Evolutionary conservation across 2,329 filamentous ascomycete species (phyloP).

Genomic region (Paracorniculantispora psalliotae): DNA sequence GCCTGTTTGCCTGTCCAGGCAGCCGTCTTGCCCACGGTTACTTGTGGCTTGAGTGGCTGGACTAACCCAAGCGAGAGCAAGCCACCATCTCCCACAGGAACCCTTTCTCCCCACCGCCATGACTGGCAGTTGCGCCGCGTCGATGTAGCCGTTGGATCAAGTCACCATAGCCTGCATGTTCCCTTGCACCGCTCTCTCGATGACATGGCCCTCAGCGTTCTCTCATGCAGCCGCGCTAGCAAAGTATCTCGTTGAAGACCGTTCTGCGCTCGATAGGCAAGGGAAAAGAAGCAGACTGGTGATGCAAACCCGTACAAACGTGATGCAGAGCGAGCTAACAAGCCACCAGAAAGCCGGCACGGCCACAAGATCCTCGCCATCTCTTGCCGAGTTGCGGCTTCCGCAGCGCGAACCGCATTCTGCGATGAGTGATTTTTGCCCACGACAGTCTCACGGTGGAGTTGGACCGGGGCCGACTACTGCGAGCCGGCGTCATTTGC

Average conservation of each 20-base stretch:
- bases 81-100: slow-evolving; percentile 11
- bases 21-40: not conserved
- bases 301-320: not conserved
- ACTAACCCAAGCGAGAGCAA: slow-evolving; percentile 8
- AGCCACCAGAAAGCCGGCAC: not conserved
- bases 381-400: not conserved
- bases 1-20: not conserved
- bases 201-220: not conserved
- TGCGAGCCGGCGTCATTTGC: not conserved
- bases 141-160: not conserved
- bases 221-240: not conserved
- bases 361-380: not conserved
- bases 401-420: not conserved
- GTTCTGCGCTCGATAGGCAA: not conserved
- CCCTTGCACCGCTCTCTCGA: not conserved
- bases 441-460: slow-evolving; percentile 1
- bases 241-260: not conserved
- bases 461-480: not conserved
- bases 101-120: not conserved
- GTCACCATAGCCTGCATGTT: not conserved
- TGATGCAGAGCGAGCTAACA: slow-evolving; percentile 1
- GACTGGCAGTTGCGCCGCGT: not conserved
- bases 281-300: no score
- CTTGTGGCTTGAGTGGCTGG: not conserved
- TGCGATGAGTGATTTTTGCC: slow-evolving; percentile 5